Evolutionary conservation across 2,329 filamentous ascomycete genomes (phyloP), one percentile per base, ranked within the genome.

Genomic region (Daldinia sp.): DNA sequence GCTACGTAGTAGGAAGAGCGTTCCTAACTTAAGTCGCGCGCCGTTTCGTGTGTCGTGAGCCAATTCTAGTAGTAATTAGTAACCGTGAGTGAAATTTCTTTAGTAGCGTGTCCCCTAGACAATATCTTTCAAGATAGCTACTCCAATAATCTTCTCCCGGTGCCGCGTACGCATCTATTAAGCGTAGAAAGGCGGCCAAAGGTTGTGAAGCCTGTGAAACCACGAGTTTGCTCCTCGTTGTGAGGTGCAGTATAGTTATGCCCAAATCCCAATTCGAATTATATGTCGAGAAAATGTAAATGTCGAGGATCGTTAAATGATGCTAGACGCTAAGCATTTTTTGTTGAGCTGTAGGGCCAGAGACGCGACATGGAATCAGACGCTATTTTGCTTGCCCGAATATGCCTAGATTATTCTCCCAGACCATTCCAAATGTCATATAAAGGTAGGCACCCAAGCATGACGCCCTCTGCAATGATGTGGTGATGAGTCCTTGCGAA

Each of bases 121-220:
- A 51, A 42, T 30, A 39, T 56, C 26, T 26, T 23, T 6, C 33
- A 33, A 60, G 46, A 44, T 5, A 64, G 60, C 66, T 66, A 71
- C 63, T 71, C 69, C 57, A 60, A 60, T 35, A 64, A 39, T 64
- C 64, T 53, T 6, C 53, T 56, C 61, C 56, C 60, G 56, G 55
- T 51, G 63, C 28, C 23, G 61, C 56, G 57, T 41, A 15, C 28
- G 59, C 39, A 46, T 6, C 55, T 46, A 48, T 50, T 28, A 30
- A 48, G 46, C n/a, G 51, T 61, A 20, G 26, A 41, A 20, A 41
- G 18, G 20, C 23, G n/a, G 42, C 28, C n/a, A 42, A 42, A 26
- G 28, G 39, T 41, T 42, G 42, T 20, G 15, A 37, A 26, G 39
- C 55, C 12, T 41, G 44, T 7, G n/a, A 44, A 15, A 26, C n/a